Conservation (phyloP, 495 filamentous ascomycete genomes). For the Penicillium pulvis region DNA sequence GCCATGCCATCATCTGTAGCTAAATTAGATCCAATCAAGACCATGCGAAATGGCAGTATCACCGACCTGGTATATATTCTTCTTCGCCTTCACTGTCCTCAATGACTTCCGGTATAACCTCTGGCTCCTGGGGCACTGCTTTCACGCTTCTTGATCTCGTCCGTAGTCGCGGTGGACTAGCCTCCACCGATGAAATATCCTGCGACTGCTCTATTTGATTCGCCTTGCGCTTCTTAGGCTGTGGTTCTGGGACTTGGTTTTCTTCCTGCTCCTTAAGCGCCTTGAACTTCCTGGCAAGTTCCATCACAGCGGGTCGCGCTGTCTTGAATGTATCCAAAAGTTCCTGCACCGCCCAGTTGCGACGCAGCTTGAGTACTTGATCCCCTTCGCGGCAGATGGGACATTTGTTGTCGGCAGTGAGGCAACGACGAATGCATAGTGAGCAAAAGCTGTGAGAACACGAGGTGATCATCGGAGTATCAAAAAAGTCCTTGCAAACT, state of each 20-base stretch:
- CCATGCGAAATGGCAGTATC: background rate
- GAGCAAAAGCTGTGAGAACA: constrained; percentile 98
- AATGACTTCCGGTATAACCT: constrained; percentile 27
- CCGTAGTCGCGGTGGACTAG: constrained; percentile 33
- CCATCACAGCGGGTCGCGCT: constrained; percentile 62
- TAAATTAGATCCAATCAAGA: constrained; percentile 29
- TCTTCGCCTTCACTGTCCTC: constrained; percentile 47
- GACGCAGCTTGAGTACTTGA: constrained; percentile 80
- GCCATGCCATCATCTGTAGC: constrained; percentile 70
- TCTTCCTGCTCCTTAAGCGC: constrained; percentile 22
- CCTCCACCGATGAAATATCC: constrained; percentile 11
- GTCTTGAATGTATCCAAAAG: constrained; percentile 76
- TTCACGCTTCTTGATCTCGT: constrained; percentile 37
- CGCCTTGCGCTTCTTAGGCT: constrained; percentile 47
- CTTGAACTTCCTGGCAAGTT: constrained; percentile 54
- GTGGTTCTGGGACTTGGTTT: constrained; percentile 18
- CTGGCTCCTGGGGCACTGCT: background rate
- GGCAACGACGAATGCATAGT: constrained; percentile 82
- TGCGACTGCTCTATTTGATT: constrained; percentile 34
- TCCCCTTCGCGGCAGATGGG: constrained; percentile 76
- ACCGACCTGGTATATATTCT: constrained; percentile 31
- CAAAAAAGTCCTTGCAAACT: constrained; percentile 97
- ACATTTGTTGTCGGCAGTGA: constrained; percentile 81
- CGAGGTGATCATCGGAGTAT: constrained; percentile 88
- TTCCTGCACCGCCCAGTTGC: constrained; percentile 82